These are phyloP conservation scores for Schizonepeta tenuifolia DNA, from an alignment of 257 asterid genomes.

Conservation along the genomic window DNA sequence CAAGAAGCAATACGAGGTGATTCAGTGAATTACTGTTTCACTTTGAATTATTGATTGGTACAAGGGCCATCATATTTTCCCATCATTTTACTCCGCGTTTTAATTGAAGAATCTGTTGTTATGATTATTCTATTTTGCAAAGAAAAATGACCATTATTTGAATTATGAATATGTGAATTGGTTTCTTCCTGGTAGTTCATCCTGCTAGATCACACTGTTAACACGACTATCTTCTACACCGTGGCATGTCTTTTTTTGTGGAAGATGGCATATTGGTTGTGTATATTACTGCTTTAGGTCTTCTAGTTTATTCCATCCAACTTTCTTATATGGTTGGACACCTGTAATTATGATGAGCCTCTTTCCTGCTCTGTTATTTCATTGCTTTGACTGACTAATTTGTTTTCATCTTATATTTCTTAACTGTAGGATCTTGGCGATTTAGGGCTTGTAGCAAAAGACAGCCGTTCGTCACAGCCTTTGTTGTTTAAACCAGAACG, in stretches of 20 bases:
- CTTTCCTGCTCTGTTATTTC: slow-evolving; percentile 5
- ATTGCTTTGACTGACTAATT: slow-evolving; percentile 7
- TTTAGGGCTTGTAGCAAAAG: slow-evolving; percentile 93
- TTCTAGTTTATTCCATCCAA: slow-evolving; percentile 3
- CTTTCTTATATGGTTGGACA: slow-evolving; percentile 13
- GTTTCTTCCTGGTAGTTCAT: no score
- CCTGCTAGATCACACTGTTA: no score
- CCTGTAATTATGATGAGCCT: slow-evolving; percentile 3
- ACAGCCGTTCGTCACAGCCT: slow-evolving; percentile 89
- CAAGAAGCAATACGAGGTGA: slow-evolving; percentile 81
- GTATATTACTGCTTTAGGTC: slow-evolving; percentile 9
- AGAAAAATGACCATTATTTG: slow-evolving; percentile 22
- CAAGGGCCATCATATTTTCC: not conserved
- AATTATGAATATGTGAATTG: no score
- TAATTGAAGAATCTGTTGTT: not conserved
- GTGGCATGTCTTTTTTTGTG: slow-evolving; percentile 10
- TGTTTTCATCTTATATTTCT: slow-evolving; percentile 27
- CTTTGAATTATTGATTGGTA: not conserved
- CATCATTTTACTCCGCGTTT: not conserved
- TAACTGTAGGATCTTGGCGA: slow-evolving; percentile 81
- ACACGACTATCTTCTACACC: not conserved
- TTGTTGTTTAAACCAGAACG: slow-evolving; percentile 86
- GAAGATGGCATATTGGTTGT: not conserved
- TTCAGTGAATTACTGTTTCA: slow-evolving; percentile 20
- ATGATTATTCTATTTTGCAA: slow-evolving; percentile 9